These are phyloP conservation scores for Plantago elongata DNA, from an alignment of 257 asterid species.

Conservation along the genomic window DNA sequence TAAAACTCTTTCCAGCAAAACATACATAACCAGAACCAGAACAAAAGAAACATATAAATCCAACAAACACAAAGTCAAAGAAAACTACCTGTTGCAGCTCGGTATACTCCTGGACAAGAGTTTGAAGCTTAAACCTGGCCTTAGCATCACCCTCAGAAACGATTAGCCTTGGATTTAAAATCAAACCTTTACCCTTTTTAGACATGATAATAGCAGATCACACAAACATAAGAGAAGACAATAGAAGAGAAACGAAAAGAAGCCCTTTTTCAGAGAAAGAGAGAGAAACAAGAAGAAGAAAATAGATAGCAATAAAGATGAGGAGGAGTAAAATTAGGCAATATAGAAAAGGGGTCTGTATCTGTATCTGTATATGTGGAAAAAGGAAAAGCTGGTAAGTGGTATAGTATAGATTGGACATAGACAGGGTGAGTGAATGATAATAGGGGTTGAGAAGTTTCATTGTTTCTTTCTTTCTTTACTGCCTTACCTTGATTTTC, in stretches of 20 bases:
- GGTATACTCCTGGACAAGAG: constrained; percentile 62
- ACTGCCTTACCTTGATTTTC: too few relatives aligned
- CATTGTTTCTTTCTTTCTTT: constrained; percentile 37
- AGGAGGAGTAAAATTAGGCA: constrained; percentile 23
- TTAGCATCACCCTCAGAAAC: constrained; percentile 34
- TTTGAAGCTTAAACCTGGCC: constrained; percentile 47
- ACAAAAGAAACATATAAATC: constrained; percentile 4
- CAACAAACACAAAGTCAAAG: neutral
- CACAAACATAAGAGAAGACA: constrained; percentile 6
- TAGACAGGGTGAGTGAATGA: constrained; percentile 19
- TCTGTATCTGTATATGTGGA: constrained; percentile 19
- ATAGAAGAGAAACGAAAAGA: too few relatives aligned
- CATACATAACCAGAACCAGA: neutral
- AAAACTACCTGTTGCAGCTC: constrained; percentile 53
- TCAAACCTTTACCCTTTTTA: constrained; percentile 42
- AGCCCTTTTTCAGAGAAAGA: constrained; percentile 18
- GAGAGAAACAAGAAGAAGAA: constrained; percentile 10
- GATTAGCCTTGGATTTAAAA: constrained; percentile 25
- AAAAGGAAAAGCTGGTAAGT: constrained; percentile 19
- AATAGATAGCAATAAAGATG: constrained; percentile 19
- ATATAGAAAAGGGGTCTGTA: constrained; percentile 24
- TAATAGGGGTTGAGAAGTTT: constrained; percentile 34
- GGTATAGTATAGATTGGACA: constrained; percentile 19
- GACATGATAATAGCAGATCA: constrained; percentile 42
- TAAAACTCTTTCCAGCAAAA: neutral